phyloP scores from a whole-genome alignment of 2,329 filamentous ascomycete genomes.

The Alternaria gaisen region DNA sequence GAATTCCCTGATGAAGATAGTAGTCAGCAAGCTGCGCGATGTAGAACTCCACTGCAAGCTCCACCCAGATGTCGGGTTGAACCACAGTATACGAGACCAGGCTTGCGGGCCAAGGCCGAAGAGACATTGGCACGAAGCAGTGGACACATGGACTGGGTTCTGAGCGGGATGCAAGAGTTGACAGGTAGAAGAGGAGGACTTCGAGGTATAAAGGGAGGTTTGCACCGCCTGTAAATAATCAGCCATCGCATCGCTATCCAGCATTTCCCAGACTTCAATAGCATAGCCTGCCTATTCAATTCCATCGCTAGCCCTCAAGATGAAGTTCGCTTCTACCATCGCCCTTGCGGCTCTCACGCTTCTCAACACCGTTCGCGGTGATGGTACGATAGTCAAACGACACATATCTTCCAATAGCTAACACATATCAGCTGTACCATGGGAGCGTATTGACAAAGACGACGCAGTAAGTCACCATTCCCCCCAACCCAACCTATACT shows the following conservation, averaged over 20 bases:
- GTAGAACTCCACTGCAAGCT: conserved; percentile 12
- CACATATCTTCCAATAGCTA: conserved; percentile 14
- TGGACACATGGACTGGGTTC: background rate
- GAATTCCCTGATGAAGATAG: background rate
- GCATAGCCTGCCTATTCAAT: background rate
- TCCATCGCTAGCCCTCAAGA: conserved; percentile 24
- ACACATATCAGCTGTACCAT: conserved; percentile 46
- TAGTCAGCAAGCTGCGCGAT: conserved; percentile 2
- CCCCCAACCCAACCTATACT: background rate
- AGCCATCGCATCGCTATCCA: conserved; percentile 25
- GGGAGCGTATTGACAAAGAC: conserved; percentile 55
- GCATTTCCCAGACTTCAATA: conserved; percentile 9
- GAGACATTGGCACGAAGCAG: background rate
- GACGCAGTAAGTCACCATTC: conserved; percentile 41
- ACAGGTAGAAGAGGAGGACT: background rate
- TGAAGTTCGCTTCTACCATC: conserved; percentile 44
- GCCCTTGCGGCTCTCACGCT: conserved; percentile 40
- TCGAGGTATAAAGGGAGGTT: conserved; percentile 37
- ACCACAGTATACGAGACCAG: conserved; percentile 4
- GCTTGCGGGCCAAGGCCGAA: conserved; percentile 5
- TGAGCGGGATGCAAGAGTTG: background rate
- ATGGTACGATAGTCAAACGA: conserved; percentile 31
- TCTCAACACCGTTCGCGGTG: conserved; percentile 40
- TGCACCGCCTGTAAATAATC: conserved; percentile 11
- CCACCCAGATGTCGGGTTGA: conserved; percentile 8